Evolutionary conservation across 495 filamentous ascomycete species (phyloP).

Genomic region (Penicillium canescens): DNA sequence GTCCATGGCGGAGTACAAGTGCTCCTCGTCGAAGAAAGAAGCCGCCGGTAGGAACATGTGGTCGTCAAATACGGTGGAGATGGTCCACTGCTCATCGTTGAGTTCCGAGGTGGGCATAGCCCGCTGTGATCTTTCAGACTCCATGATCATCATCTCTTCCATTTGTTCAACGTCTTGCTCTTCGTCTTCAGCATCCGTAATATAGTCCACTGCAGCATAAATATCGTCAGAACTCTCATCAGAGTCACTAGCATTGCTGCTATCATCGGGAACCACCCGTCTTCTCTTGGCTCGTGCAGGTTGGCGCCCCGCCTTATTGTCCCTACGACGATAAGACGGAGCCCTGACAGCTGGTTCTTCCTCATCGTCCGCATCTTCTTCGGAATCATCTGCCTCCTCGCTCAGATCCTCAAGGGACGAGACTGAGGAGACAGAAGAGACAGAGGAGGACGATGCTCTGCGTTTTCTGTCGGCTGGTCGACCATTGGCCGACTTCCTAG

Average conservation of each 20-base stretch:
- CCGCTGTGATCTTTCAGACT: slow-evolving; percentile 50
- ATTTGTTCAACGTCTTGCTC: slow-evolving; percentile 69
- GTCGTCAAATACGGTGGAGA: slow-evolving; percentile 53
- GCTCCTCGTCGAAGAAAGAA: slow-evolving; percentile 55
- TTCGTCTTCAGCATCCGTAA: slow-evolving; percentile 76
- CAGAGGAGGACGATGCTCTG: slow-evolving; percentile 40
- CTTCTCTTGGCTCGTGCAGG: slow-evolving; percentile 44
- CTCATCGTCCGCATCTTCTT: slow-evolving; percentile 52
- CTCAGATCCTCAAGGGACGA: slow-evolving; percentile 41
- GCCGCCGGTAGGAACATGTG: slow-evolving; percentile 47
- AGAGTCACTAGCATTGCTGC: slow-evolving; percentile 34
- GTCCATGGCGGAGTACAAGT: slow-evolving; percentile 48
- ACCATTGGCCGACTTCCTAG: slow-evolving; percentile 29
- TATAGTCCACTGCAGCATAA: slow-evolving; percentile 75
- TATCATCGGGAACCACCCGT: slow-evolving; percentile 60
- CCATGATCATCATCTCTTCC: slow-evolving; percentile 73
- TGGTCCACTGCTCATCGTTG: slow-evolving; percentile 58
- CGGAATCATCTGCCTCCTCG: slow-evolving; percentile 43
- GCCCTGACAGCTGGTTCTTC: slow-evolving; percentile 51
- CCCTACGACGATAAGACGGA: slow-evolving; percentile 51
- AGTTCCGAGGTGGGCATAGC: slow-evolving; percentile 27
- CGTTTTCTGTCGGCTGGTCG: slow-evolving; percentile 36
- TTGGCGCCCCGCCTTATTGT: slow-evolving; percentile 48
- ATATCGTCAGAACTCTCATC: slow-evolving; percentile 59
- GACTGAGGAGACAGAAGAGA: slow-evolving; percentile 46